Base-by-base conservation (phyloP, 2,329 filamentous ascomycete genomes). In the Leptosphaerulina australis region DNA sequence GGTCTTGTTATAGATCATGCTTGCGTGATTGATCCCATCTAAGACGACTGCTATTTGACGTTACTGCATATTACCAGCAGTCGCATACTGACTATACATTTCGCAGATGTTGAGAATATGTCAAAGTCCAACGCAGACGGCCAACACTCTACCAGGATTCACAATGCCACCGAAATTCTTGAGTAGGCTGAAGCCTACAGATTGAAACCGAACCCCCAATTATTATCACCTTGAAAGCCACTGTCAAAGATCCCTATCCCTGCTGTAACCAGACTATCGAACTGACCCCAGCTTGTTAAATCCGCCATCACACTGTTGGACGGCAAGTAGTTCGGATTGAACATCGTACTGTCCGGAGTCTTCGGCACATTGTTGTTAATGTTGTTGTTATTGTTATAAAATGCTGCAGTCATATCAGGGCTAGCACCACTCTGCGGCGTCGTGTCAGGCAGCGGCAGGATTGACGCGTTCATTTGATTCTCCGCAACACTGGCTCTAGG, bases 241-340 rank as follows among this genome's bases (percentile, higher is more conserved):
- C 62, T 60, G 44, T 71, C 69, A 30, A 71, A 62, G 44, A 68
- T 61, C 1, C 68, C 66, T 33, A 67, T 69, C 1, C 69, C 68
- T 6, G 66, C 63, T 9, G 69, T 72, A 0, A 73, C 70, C 30
- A 73, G 52, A 26, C 70, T 71, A 41, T 72, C 70, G 38, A 73
- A 73, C 36, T 72, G 68, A 3, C 69, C 69, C 70, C 70, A 73
- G 29, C 68, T 71, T 4, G 70, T 68, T 35, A 72, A 43, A 47
- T 72, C 68, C 10, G 68, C 66, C 64, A 71, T 68, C 30, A 60
- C 47, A 22, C 54, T 64, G 37, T 56, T 69, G 9, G 53, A 64
- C 22, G 55, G 54, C 44, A 63, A 25, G 37, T 57, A 67, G 25
- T 36, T 63, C 22, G 52, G 37, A 14, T 57, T 57, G 44, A 62